Base-by-base conservation (phyloP, 176 grass and related monocot genomes). In the Aegilops speltoides region DNA sequence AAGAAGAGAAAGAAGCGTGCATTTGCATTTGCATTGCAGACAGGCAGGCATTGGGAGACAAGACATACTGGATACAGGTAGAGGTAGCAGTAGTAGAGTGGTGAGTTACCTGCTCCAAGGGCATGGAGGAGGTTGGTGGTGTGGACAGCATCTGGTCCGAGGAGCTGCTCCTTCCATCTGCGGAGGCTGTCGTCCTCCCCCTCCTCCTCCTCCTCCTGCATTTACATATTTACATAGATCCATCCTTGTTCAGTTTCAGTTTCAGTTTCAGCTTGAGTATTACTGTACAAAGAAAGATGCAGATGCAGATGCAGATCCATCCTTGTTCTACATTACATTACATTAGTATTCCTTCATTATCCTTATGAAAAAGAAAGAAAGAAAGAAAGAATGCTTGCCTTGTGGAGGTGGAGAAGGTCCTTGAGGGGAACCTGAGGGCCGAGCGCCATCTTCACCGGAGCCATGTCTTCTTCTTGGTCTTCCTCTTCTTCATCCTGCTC, bases 101-200 rank as follows among this genome's bases (percentile, higher is more conserved):
- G 41, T 12, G 41, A 52, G 48, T 6, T 80, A 93, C 89, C 92
- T 3, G 38, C 38, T 94, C 92, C 92, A 57, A 56, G 17, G 5
- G 16, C 52, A 56, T 2, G 52, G 68, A 94, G 87, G 78, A 94
- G 87, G 78, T 85, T 83, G 62, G 80, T 74, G n/a, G 86, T 73
- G 87, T 94, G 87, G 34, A 90, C 61, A 23, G 70, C 84, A 22
- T 59, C 17, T 59, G 54, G 54, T 33, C 89, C 87, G 15, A 94
- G 93, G 40, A 95, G 90, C 64, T 89, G 82, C 68, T 92, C 87
- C 85, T 95, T 95, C 93, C 90, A 95, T 83, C 90, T 95, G 74
- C 85, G 92, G 40, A 95, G 81, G 90, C 93, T 95, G 43, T 88
- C 85, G 64, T 92, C 90, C 80, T 92, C 90, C 87, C 22, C 72